Evolutionary conservation across 768 basidiomycete species (phyloP), one percentile per base, ranked within the genome.

Genomic region (Harrya chromipes): DNA sequence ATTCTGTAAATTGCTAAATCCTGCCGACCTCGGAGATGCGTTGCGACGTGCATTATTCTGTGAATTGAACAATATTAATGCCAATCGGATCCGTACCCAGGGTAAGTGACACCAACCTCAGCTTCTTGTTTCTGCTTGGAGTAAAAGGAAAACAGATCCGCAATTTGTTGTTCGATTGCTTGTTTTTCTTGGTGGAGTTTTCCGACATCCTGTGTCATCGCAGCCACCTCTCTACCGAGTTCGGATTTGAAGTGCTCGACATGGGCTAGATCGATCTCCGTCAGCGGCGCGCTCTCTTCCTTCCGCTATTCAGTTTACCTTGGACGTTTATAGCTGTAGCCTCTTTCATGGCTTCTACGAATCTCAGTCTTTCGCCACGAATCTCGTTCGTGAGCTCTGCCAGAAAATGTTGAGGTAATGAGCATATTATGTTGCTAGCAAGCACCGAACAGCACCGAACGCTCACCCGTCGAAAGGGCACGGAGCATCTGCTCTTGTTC

Each of bases 311-410:
- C 26, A 14, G 50, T 72, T 62, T 67, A 87, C 89, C 72, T 65
- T 89, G 84, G 3, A 94, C 83, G 55, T 94, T 93, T 58, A 94
- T 88, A 2, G 82, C 81, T 0, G 92, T 94, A 1, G 90, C 92
- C 57, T 92, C 87, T 63, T 89, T 89, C 91, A 94, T 94, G n/a
- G 92, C 90, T 59, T 94, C 92, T 6, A 94, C 88, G 58, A 94
- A 94, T 6, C 88, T 76, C 46, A 94, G 69, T 40, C 90, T 71
- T 68, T 94, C 91, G 1, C 92, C 90, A 45, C 85, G 83, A 46
- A 94, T 93, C 57, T 94, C 92, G 48, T 80, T 77, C 4, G 85
- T 84, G 19, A 94, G 76, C 63, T 90, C 91, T 90, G 57, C 16
- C 27, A 21, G 43, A 37, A 24, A 48, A 24, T 5, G 13, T 49